Conservation (phyloP, 2,329 filamentous ascomycete species). For the Sarocladiaceae sp. region DNA sequence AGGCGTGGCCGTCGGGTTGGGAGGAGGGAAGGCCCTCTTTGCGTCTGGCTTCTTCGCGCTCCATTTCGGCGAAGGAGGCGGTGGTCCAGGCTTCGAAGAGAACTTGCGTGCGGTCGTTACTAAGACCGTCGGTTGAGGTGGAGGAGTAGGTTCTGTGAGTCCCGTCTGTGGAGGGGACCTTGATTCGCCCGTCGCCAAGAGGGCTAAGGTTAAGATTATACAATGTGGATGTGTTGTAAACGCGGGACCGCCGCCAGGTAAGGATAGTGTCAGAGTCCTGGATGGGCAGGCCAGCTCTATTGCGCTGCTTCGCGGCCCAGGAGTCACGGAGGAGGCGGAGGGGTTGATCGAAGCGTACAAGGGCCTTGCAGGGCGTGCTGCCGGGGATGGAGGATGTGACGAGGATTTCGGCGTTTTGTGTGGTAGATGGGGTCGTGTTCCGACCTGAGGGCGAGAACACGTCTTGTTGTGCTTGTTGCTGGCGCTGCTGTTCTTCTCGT, state of each 20-base stretch:
- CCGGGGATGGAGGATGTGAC: conserved; percentile 59
- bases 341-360: conserved; percentile 59
- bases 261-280: conserved; percentile 58
- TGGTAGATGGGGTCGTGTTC: background rate
- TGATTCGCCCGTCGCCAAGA: conserved; percentile 32
- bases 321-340: conserved; percentile 60
- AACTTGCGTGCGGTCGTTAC: conserved; percentile 50
- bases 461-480: background rate
- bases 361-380: conserved; percentile 51
- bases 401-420: conserved; percentile 18
- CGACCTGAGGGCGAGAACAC: background rate
- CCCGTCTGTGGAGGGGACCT: background rate
- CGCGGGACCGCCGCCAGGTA: conserved; percentile 66
- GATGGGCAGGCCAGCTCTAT: conserved; percentile 24
- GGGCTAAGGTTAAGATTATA: conserved; percentile 56
- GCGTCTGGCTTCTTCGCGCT: background rate
- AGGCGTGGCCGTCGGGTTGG: background rate
- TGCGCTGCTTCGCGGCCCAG: conserved; percentile 61
- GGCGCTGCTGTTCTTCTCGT: conserved; percentile 14
- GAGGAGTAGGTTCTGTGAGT: background rate
- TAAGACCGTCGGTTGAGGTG: conserved; percentile 29
- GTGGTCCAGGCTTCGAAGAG: conserved; percentile 73
- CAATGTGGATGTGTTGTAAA: conserved; percentile 73
- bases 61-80: conserved; percentile 27
- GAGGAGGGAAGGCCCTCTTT: background rate